These are phyloP conservation scores for Setaria viridis DNA, from an alignment of 202 grass and related monocot species.

Conservation along the genomic window DNA sequence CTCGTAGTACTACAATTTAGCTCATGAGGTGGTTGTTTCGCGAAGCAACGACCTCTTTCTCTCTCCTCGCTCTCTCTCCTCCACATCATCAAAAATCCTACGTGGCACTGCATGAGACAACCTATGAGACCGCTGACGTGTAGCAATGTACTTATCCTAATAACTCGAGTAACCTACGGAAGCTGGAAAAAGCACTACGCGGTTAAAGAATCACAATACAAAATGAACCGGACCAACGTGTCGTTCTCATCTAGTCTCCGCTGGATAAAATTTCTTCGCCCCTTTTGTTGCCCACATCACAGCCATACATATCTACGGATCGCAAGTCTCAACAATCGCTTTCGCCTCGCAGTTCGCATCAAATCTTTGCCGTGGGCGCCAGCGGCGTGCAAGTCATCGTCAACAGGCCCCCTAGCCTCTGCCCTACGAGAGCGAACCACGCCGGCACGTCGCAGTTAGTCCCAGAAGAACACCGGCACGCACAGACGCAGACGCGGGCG, in stretches of 20 bases:
- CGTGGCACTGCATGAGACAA: no score
- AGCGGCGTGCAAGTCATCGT: neutral
- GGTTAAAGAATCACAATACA: neutral
- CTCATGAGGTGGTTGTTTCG: no score
- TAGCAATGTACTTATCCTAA: no score
- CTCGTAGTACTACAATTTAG: no score
- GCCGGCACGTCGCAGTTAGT: neutral
- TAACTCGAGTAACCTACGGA: neutral
- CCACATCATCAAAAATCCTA: no score
- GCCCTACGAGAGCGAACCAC: neutral
- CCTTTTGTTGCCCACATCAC: neutral
- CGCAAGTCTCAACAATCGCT: neutral
- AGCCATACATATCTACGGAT: neutral
- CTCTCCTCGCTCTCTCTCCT: no score
- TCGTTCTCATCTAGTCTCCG: neutral
- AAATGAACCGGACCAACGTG: neutral
- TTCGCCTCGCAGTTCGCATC: neutral
- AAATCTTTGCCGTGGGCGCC: conserved; percentile 11
- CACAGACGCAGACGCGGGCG: neutral
- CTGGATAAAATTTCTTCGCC: neutral
- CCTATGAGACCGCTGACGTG: no score
- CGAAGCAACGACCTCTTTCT: no score
- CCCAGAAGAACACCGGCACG: neutral
- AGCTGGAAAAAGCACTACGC: neutral
- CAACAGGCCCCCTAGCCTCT: neutral